Evolutionary conservation across 148 eudicot species (phyloP), one percentile per base, ranked within the genome.

Genomic region (Arctostaphylos glauca): DNA sequence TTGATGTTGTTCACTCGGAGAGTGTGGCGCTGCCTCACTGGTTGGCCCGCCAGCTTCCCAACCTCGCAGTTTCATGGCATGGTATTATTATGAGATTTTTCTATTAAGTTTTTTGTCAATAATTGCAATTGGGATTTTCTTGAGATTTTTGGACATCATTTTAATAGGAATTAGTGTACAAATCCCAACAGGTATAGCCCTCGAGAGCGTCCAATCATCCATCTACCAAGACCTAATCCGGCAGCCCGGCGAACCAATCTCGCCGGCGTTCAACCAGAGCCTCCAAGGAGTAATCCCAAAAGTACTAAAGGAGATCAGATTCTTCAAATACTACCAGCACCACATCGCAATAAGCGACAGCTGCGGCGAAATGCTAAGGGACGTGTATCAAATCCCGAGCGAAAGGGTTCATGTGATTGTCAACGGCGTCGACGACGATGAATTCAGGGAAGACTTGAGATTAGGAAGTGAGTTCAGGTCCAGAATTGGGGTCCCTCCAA

Each of bases 291-390:
- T 88, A 52, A 84, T 95, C 72, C 97, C 95, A 0, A 95, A 93
- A 80, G 88, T 95, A 49, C 87, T 95, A 16, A 87, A 82, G 13
- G 98, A 95, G 79, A 95, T 95, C 43, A 85, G 94, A 70, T 95
- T 95, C 83, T 95, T 95, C 85, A 86, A 89, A 21, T 85, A 89
- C 59, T 95, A 95, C 64, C 77, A 88, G 0, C 94, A 95, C 85
- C 98, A 95, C 85, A 91, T 95, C 66, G 95, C 98, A 2, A 95
- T 91, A 55, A 91, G 96, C 59, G 98, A 94, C 77, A 92, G 94
- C 52, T 92, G 85, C 23, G 90, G 90, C 0, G 90, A 88, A 41
- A 88, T 88, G 88, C 75, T 88, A 1, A 82, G 90, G 44, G 90
- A 88, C 43, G 87, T 88, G 41, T 88, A 88, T 73, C 88, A 88